Base-by-base conservation (phyloP, 371 early-diverging fungal species). In the Mortierella sp. region DNA sequence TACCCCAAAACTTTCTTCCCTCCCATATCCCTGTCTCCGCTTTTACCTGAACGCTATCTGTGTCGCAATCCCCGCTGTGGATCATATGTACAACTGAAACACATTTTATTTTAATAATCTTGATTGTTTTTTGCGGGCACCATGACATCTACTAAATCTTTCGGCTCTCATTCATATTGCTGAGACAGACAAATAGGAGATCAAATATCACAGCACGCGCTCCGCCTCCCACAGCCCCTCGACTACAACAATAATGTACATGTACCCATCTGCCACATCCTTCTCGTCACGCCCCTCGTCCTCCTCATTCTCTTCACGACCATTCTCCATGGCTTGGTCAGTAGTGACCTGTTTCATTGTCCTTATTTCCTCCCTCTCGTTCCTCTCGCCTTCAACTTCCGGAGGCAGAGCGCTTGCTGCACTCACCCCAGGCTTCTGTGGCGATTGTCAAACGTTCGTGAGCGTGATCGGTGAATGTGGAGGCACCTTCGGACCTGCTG, bases 361-460 rank as follows among this genome's bases (percentile, higher is more conserved):
- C 49, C 50, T 67, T 47, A 62, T 49, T 27, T 34, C 62, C 11
- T 61, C 51, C 50, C 54, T 61, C 42, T 26, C 67, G 30, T 3
- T 66, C 32, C 56, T 63, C 39, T 58, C 65, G 1, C 65, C 65
- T 11, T 65, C 65, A 12, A 65, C 65, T 28, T 43, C 53, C 11
- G 56, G 65, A 12, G 66, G 61, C 31, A 32, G 28, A 14, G 60
- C 56, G 6, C 55, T 21, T 23, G 69, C 69, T 19, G 70, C 57
- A 12, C 63, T 63, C 7, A 27, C 49, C 2, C 30, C 57, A 0
- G 75, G 76, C 3, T 75, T 69, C 50, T 75, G 76, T 63, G 69
- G 64, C 21, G 76, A 75, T 61, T 75, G 76, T 37, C 61, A 69
- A 31, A 75, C 76, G 1, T 75, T 69, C 44, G 17, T 70, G 3